Conservation (phyloP, 2,329 filamentous ascomycete genomes). For the Chrysoporthe deuterocubensis region DNA sequence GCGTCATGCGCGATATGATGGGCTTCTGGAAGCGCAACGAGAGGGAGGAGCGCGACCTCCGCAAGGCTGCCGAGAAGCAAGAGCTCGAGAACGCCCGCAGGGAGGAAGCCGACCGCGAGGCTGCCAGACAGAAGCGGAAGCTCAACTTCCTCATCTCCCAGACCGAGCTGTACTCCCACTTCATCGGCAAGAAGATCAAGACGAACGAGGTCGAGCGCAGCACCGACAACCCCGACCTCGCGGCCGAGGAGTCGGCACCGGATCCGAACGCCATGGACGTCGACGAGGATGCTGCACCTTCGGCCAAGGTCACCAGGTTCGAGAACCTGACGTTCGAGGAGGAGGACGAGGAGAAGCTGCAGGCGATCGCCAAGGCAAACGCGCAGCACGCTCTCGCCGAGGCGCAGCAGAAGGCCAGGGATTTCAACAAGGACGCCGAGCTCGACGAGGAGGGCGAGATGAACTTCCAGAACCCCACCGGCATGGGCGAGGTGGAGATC, state of each 20-base stretch:
- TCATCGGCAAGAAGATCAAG: slow-evolving; percentile 99
- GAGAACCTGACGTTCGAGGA: slow-evolving; percentile 95
- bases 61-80: slow-evolving; percentile 92
- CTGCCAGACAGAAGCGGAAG: slow-evolving; percentile 96
- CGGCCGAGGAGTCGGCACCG: slow-evolving; percentile 50
- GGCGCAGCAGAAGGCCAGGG: slow-evolving; percentile 88
- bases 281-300: slow-evolving; percentile 54
- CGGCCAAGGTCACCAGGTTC: slow-evolving; percentile 85
- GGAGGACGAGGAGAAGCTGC: slow-evolving; percentile 83
- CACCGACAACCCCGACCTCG: slow-evolving; percentile 78
- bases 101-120: slow-evolving; percentile 95
- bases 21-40: slow-evolving; percentile 99
- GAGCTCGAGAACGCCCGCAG: slow-evolving; percentile 96
- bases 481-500: slow-evolving; percentile 90
- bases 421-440: slow-evolving; percentile 79
- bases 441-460: slow-evolving; percentile 93
- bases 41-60: slow-evolving; percentile 90
- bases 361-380: slow-evolving; percentile 88
- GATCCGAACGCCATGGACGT: slow-evolving; percentile 52
- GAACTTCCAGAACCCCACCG: slow-evolving; percentile 99
- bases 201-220: slow-evolving; percentile 92
- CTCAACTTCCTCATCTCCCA: slow-evolving; percentile 99
- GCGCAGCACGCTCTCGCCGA: slow-evolving; percentile 95
- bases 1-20: slow-evolving; percentile 99
- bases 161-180: slow-evolving; percentile 98